Percentiles rank a stretch among this genome's conserved stretches.
Conservation (phyloP, 306 rosid genomes). For the Gillenia trifoliata region DNA sequence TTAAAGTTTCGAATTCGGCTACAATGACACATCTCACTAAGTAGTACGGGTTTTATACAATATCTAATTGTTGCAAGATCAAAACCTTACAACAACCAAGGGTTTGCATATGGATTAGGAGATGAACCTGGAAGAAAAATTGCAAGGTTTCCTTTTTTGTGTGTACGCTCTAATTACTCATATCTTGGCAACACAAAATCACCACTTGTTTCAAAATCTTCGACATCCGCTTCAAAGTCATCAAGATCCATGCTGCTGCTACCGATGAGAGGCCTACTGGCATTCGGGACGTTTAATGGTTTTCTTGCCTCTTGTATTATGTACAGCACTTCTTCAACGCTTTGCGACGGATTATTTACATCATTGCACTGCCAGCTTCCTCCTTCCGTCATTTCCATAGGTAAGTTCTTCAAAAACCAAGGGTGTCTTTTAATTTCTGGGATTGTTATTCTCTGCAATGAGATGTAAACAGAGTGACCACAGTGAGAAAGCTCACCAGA, state of each 20-base stretch:
- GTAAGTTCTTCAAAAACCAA: slow-evolving; percentile 75
- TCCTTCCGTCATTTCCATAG: slow-evolving; percentile 61
- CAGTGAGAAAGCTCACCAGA: neutral
- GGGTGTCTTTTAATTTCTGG: slow-evolving; percentile 64
- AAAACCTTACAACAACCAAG: too few relatives aligned
- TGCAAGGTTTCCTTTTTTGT: neutral
- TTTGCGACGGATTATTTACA: slow-evolving; percentile 58
- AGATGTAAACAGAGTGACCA: neutral
- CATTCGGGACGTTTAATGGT: slow-evolving; percentile 25
- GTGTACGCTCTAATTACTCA: neutral
- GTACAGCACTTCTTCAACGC: slow-evolving; percentile 54
- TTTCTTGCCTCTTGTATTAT: slow-evolving; percentile 71
- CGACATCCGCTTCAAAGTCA: slow-evolving; percentile 65
- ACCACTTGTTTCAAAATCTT: slow-evolving; percentile 57
- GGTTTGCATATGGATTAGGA: too few relatives aligned
- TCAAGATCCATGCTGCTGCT: slow-evolving; percentile 70
- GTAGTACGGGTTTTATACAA: neutral
- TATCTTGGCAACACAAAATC: slow-evolving; percentile 54
- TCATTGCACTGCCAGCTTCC: slow-evolving; percentile 63
- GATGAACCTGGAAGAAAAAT: neutral
- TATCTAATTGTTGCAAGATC: too few relatives aligned
- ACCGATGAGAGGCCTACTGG: slow-evolving; percentile 33
- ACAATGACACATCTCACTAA: neutral
- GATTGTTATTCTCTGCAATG: slow-evolving; percentile 67
- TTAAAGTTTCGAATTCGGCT: neutral